Evolutionary conservation across 441 rosid species (phyloP), one percentile per base, ranked within the genome.

Genomic region (Monsonia emarginata): DNA sequence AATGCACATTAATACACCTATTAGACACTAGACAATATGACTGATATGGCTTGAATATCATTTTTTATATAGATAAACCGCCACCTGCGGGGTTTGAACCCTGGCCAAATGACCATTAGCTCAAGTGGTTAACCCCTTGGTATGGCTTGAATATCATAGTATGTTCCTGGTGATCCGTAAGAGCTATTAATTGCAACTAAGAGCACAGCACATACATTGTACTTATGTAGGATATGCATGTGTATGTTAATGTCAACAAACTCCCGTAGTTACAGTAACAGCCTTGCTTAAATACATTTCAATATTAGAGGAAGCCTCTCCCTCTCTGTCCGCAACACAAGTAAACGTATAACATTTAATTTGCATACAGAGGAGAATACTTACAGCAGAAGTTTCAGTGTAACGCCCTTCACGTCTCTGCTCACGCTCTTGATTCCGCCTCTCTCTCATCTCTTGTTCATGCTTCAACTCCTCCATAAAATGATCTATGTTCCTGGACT

Each of bases 401-500:
- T 76, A 77, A 63, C 83, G 91, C 26, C 88, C 89, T 63, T 95
- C 99, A 32, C 88, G 97, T 85, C 85, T 83, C 58, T 79, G 78
- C n/a, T 85, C 96, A 31, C 96, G 89, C n/a, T 95, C 97, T 76
- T 89, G 97, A 81, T 89, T 88, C 68, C 99, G 74, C 75, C 88
- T 95, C 84, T 91, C 98, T 78, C 97, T 89, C 91, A 88, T 66
- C 78, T 91, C 99, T 69, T 95, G 99, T 66, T 91, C 99, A 75
- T 87, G 96, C 81, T 89, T 95, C 84, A 95, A 81, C 84, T 94
- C 99, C 82, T 94, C 96, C 96, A 94, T 85, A 70, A 94, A 91
- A 79, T 88, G 78, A 83, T 95, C 99, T 76, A 95, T 94, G 71
- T 94, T 94, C 61, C 97, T 81, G 52, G 91, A 57, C 80, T 85